Conservation (phyloP, 495 filamentous ascomycete species). For the Podospora comata region DNA sequence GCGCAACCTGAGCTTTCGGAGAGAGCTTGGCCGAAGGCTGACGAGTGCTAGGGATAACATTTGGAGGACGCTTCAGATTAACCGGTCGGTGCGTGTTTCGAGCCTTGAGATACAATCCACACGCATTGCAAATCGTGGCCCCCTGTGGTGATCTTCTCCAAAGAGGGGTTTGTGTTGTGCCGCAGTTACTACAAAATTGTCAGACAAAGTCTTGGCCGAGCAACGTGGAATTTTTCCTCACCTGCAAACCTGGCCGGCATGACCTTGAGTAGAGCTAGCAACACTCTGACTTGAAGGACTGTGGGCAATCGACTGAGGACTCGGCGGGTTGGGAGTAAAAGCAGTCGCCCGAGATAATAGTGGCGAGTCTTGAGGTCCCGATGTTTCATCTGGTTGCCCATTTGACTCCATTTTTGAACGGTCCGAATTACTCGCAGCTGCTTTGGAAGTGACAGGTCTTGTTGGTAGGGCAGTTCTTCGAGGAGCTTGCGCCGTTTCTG, state of each 20-base stretch:
- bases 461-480: conserved; percentile 33
- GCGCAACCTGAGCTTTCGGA: conserved; percentile 31
- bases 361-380: conserved; percentile 16
- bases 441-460: conserved; percentile 23
- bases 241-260: conserved; percentile 56
- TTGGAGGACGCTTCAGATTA: conserved; percentile 71
- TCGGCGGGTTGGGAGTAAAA: conserved; percentile 16
- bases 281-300: conserved; percentile 20
- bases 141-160: conserved; percentile 93
- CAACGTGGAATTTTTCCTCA: conserved; percentile 27
- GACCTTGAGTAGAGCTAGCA: conserved; percentile 22
- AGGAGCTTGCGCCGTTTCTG: conserved; percentile 19
- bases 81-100: conserved; percentile 86
- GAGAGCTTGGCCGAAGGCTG: conserved; percentile 35
- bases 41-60: conserved; percentile 40
- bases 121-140: conserved; percentile 96
- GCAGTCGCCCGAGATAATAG: conserved; percentile 15
- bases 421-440: conserved; percentile 4
- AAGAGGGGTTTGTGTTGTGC: conserved; percentile 86
- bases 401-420: conserved; percentile 7
- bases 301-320: conserved; percentile 16
- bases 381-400: conserved; percentile 16
- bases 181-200: conserved; percentile 70
- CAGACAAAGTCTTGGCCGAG: conserved; percentile 23
- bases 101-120: conserved; percentile 90